Evolutionary conservation across 192 early-diverging fungal genomes (phyloP).

Genomic region (Diversispora epigaea): DNA sequence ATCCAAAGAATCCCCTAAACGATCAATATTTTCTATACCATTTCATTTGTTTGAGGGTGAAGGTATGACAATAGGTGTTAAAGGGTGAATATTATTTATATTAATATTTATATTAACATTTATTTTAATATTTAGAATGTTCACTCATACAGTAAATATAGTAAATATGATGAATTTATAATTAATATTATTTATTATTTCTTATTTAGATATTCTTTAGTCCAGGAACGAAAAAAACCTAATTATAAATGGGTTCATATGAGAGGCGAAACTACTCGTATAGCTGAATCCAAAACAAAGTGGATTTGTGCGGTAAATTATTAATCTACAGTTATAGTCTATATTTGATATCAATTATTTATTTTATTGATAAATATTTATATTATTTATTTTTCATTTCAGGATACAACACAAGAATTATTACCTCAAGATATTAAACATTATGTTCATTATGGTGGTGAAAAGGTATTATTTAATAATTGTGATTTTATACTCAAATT

Average conservation of each 20-base stretch:
- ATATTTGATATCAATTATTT: slow-evolving; percentile 7
- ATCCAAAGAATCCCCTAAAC: slow-evolving; percentile 63
- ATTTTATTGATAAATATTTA: not conserved
- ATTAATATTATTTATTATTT: not conserved
- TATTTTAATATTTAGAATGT: not conserved
- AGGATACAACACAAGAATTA: slow-evolving; percentile 55
- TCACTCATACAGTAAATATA: not conserved
- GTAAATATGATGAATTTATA: not conserved
- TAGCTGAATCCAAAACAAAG: slow-evolving; percentile 56
- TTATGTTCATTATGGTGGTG: slow-evolving; percentile 68
- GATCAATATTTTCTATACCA: slow-evolving; percentile 60
- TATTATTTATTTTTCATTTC: slow-evolving; percentile 8
- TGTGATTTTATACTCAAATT: not conserved
- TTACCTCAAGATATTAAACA: slow-evolving; percentile 62
- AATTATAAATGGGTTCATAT: slow-evolving; percentile 49
- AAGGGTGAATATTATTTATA: slow-evolving; percentile 48
- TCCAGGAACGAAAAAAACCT: slow-evolving; percentile 30
- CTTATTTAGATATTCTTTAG: slow-evolving; percentile 5
- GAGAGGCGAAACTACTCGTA: slow-evolving; percentile 49
- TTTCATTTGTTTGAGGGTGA: slow-evolving; percentile 53
- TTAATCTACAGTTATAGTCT: no score
- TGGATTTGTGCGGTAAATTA: slow-evolving; percentile 61
- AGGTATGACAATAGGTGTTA: slow-evolving; percentile 65
- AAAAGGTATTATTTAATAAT: slow-evolving; percentile 44
- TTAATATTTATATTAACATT: not conserved